These are phyloP conservation scores for Aspergillus proliferans DNA, from an alignment of 2,329 filamentous ascomycete genomes.

Conservation along the genomic window DNA sequence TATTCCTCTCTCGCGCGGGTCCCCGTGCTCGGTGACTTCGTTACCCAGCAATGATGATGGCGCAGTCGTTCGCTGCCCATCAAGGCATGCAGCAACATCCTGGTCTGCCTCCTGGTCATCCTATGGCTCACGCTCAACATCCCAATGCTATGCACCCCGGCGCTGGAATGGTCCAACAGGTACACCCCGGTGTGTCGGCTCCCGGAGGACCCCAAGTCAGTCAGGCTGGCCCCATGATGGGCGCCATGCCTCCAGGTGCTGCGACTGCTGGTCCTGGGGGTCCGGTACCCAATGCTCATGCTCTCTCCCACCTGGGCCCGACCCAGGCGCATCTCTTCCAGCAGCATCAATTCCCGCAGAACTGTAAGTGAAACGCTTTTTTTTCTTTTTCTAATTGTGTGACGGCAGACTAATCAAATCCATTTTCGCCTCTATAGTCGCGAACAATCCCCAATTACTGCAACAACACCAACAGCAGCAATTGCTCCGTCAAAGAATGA, in stretches of 20 bases:
- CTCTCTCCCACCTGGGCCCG: slow-evolving; percentile 54
- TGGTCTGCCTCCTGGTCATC: slow-evolving; percentile 55
- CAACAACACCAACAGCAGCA: slow-evolving; percentile 36
- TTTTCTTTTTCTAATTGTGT: slow-evolving; percentile 1
- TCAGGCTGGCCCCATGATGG: slow-evolving; percentile 59
- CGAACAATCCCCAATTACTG: slow-evolving; percentile 41
- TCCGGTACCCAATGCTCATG: slow-evolving; percentile 51
- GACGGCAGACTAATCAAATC: not conserved
- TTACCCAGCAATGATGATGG: slow-evolving; percentile 47
- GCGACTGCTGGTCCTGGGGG: slow-evolving; percentile 46
- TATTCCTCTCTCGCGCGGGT: slow-evolving; percentile 6
- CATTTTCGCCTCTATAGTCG: slow-evolving; percentile 19
- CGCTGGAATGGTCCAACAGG: slow-evolving; percentile 48
- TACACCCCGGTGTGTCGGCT: slow-evolving; percentile 56
- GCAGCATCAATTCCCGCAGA: slow-evolving; percentile 40
- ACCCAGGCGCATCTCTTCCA: slow-evolving; percentile 50
- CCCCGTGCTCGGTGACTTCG: slow-evolving; percentile 29
- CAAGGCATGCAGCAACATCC: slow-evolving; percentile 54
- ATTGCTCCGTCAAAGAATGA: slow-evolving; percentile 19
- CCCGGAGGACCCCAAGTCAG: slow-evolving; percentile 54
- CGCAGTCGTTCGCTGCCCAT: slow-evolving; percentile 53
- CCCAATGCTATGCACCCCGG: slow-evolving; percentile 51
- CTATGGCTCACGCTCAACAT: slow-evolving; percentile 53
- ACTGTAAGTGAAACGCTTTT: slow-evolving; percentile 29
- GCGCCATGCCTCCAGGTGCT: slow-evolving; percentile 55